A percentile compares a stretch with the other conserved stretches of the same genome.
Evolutionary conservation across 345 rosid genomes (phyloP).

Genomic region (Arabis hirsuta): DNA sequence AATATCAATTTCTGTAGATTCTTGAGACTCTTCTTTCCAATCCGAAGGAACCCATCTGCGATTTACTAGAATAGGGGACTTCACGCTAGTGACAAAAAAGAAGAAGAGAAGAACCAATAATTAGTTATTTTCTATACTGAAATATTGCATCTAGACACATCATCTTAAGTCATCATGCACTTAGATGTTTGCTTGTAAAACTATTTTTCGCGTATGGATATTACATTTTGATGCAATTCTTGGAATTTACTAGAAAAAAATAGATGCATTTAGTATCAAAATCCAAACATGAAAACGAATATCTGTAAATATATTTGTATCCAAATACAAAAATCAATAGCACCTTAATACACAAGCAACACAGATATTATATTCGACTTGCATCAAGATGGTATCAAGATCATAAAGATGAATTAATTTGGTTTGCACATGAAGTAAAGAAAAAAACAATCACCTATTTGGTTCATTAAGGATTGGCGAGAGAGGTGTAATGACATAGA

Average conservation of each 20-base stretch:
- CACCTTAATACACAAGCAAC: not conserved
- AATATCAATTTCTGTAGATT: constrained; percentile 39
- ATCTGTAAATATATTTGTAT: not conserved
- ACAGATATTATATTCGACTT: not conserved
- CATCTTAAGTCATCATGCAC: too few relatives aligned
- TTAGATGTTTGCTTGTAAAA: not conserved
- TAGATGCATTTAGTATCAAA: too few relatives aligned
- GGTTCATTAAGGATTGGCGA: constrained; percentile 59
- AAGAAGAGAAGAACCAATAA: too few relatives aligned
- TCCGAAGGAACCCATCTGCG: constrained; percentile 91
- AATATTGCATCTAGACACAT: not conserved
- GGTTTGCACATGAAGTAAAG: not conserved
- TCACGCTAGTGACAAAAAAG: constrained; percentile 53
- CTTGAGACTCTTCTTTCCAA: constrained; percentile 66
- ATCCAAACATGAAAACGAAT: too few relatives aligned
- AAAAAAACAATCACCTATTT: constrained; percentile 52
- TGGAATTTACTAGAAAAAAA: too few relatives aligned
- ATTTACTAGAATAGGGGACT: constrained; percentile 74
- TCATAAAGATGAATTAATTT: not conserved
- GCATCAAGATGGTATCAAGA: not conserved
- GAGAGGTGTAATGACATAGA: constrained; percentile 72
- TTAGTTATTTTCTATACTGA: not conserved
- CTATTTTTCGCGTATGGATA: too few relatives aligned
- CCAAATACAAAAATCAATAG: not conserved
- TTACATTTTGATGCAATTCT: too few relatives aligned